Base-by-base conservation (phyloP, 140 eudicot species). In the Anethum foeniculum region DNA sequence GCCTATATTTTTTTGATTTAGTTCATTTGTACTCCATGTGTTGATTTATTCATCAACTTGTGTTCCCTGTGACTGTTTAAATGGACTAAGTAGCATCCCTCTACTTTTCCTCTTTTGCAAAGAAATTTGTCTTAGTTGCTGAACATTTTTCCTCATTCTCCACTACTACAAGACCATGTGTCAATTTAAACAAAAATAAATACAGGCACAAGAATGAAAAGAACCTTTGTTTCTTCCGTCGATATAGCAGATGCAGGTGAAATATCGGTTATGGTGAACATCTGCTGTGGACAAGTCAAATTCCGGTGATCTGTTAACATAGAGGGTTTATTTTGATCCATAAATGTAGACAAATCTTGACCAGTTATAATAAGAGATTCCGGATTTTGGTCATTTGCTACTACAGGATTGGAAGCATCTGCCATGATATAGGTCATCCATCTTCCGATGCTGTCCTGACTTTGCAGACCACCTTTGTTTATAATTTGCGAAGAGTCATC, bases 211-310 rank as follows among this genome's bases (percentile, higher is more conserved):
- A 54, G 62, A 38, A 15, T 68, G 72, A 73, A 76, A 75, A 76
- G 34, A 71, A 95, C 99, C 99, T 95, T 95, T 81, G 99, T 92
- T 76, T 87, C 96, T 86, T 93, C 97, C 75, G 76, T 85, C 43
- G 99, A 85, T 79, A 75, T 81, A 77, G 96, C 99, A 91, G 90
- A 93, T 56, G 99, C 80, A 49, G 97, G 97, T 11, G 97, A 95
- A 78, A 95, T 78, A 74, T 95, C 99, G 15, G 91, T 88, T 82
- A 95, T 93, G 77, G 73, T 86, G 86, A 95, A 95, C 77, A 87
- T 83, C 77, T 89, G 87, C 74, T 86, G 82, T 25, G 81, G 34
- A 77, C 80, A 77, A 79, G 86, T 51, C 56, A 87, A 68, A 49
- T 79, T 81, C 75, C 73, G 87, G 81, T 85, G 75, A 85, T 82